phyloP scores from a whole-genome alignment of 352 stramenopile species.

The Phytophthora agathidicida region DNA sequence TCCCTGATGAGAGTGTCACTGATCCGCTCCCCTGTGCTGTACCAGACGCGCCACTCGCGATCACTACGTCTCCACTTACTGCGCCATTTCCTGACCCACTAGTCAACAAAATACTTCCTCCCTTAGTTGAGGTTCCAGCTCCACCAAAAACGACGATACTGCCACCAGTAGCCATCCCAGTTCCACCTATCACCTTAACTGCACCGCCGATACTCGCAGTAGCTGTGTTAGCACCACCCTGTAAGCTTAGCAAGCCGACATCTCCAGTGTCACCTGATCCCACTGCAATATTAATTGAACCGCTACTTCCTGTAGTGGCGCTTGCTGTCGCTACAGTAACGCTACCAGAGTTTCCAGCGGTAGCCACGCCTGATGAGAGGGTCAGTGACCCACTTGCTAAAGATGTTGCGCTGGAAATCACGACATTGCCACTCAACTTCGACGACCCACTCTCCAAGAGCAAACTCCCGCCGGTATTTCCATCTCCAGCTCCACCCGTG shows the following conservation, averaged over 20 bases:
- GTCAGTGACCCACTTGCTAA: constrained; percentile 28
- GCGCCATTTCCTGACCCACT: constrained; percentile 29
- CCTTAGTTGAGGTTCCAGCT: constrained; percentile 15
- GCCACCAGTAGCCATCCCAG: constrained; percentile 18
- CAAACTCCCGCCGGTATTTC: constrained; percentile 23
- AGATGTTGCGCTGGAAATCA: too few species aligned
- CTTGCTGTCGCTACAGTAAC: constrained; percentile 18
- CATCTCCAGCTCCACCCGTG: constrained; percentile 22
- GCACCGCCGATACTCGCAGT: constrained; percentile 19
- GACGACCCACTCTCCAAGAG: constrained; percentile 26
- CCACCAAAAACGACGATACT: constrained; percentile 26
- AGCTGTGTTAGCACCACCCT: constrained; percentile 17
- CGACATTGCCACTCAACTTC: too few species aligned
- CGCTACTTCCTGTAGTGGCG: constrained; percentile 15
- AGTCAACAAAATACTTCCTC: constrained; percentile 34
- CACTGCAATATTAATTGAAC: constrained; percentile 22
- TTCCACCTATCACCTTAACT: constrained; percentile 21
- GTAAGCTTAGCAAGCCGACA: constrained; percentile 20
- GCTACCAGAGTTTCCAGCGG: constrained; percentile 18
- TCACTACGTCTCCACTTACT: constrained; percentile 31
- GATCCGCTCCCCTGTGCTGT: constrained; percentile 24
- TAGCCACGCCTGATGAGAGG: constrained; percentile 20
- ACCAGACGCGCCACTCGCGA: constrained; percentile 25
- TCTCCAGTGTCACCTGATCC: constrained; percentile 14
- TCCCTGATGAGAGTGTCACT: constrained; percentile 29